Evolutionary conservation across 2,329 filamentous ascomycete species (phyloP).

Genomic region (Colletotrichum caudatum): DNA sequence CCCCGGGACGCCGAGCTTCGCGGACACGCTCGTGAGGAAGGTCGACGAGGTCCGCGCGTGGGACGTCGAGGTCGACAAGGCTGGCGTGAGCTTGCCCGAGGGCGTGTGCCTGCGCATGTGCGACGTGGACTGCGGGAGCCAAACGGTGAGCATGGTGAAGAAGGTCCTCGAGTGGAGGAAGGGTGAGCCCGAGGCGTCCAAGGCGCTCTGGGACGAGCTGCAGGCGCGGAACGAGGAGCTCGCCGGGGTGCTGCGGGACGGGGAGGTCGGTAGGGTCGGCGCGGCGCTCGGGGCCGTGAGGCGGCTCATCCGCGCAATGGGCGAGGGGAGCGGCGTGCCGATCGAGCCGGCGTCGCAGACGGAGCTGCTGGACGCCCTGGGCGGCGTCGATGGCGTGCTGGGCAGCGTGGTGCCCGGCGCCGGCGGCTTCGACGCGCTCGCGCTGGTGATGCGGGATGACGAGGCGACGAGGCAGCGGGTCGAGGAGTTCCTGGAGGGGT

Average conservation of each 20-base stretch:
- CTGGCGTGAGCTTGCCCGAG: conserved; percentile 75
- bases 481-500: conserved; percentile 71
- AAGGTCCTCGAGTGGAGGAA: conserved; percentile 86
- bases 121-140: conserved; percentile 92
- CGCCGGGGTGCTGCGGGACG: conserved; percentile 70
- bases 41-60: conserved; percentile 76
- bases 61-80: conserved; percentile 83
- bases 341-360: conserved; percentile 93
- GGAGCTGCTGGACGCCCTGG: conserved; percentile 81
- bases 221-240: conserved; percentile 81
- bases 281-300: conserved; percentile 64
- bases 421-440: conserved; percentile 92
- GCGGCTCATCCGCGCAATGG: conserved; percentile 81
- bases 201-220: conserved; percentile 78
- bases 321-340: conserved; percentile 77
- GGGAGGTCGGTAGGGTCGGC: conserved; percentile 57
- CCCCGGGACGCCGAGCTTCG: conserved; percentile 75
- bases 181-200: conserved; percentile 72
- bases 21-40: conserved; percentile 70
- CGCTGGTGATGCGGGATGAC: conserved; percentile 81
- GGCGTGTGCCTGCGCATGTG: conserved; percentile 90
- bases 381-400: conserved; percentile 80
- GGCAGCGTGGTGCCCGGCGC: conserved; percentile 95
- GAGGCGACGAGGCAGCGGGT: conserved; percentile 71
- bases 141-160: conserved; percentile 97